Percentiles rank a stretch among this genome's conserved stretches.
These are phyloP conservation scores for Chytridiales sp. DNA, from an alignment of 371 early-diverging fungal genomes.

Conservation along the genomic window DNA sequence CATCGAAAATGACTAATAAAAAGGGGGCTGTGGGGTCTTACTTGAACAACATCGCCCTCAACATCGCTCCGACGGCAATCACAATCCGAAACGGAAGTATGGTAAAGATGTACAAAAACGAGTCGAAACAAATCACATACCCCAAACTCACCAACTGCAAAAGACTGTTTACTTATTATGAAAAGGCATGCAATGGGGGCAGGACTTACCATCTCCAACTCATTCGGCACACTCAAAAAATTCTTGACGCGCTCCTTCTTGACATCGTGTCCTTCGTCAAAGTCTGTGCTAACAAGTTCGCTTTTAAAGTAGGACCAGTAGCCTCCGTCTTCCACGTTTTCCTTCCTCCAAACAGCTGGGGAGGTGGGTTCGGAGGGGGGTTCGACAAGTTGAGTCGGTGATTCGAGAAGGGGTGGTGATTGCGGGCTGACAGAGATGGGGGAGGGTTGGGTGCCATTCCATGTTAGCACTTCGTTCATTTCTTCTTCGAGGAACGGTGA, in stretches of 20 bases:
- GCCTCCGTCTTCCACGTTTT: not conserved
- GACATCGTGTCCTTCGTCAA: constrained; percentile 70
- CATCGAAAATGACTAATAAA: not conserved
- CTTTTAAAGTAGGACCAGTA: constrained; percentile 32
- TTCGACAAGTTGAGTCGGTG: too few relatives aligned
- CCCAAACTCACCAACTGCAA: constrained; percentile 82
- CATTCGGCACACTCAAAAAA: constrained; percentile 75
- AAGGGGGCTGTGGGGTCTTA: constrained; percentile 3
- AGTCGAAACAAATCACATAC: constrained; percentile 86
- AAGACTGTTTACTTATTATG: not conserved
- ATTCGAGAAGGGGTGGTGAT: too few relatives aligned
- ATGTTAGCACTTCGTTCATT: not conserved
- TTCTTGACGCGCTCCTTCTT: constrained; percentile 82
- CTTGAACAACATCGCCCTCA: constrained; percentile 31
- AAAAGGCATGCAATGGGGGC: constrained; percentile 1
- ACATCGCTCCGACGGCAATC: constrained; percentile 60
- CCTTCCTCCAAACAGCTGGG: too few relatives aligned
- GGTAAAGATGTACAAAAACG: constrained; percentile 90
- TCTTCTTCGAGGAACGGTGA: not conserved
- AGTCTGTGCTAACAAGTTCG: constrained; percentile 72
- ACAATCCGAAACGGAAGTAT: constrained; percentile 86
- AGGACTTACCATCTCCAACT: constrained; percentile 72
- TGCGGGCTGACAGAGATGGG: too few relatives aligned
- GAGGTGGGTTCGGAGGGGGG: too few relatives aligned
- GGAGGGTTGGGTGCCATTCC: constrained; percentile 12